Evolutionary conservation across 345 rosid species (phyloP).

Genomic region (Abelmoschus esculentus): DNA sequence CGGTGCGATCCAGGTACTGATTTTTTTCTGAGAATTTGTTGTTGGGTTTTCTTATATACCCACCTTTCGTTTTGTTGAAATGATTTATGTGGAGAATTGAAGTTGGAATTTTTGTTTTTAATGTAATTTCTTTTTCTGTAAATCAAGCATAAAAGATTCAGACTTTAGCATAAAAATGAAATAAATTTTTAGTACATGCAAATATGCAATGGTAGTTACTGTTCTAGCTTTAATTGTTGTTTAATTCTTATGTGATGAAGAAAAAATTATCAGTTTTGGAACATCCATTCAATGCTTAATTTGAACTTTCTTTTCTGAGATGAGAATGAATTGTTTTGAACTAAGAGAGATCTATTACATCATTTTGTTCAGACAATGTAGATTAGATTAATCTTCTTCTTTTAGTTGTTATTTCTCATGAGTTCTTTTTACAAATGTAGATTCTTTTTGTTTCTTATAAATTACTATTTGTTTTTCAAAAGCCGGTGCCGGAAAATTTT

Average conservation of each 20-base stretch:
- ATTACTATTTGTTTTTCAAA: too few species aligned
- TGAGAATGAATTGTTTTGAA: too few species aligned
- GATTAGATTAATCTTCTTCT: background rate
- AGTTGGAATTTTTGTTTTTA: too few species aligned
- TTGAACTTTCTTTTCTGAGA: background rate
- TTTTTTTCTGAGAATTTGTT: too few species aligned
- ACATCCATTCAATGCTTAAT: background rate
- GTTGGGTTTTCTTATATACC: conserved; percentile 5
- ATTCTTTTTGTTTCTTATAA: background rate
- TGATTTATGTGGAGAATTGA: background rate
- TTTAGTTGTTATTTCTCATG: background rate
- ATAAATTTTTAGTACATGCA: background rate
- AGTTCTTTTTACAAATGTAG: background rate
- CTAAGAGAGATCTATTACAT: background rate
- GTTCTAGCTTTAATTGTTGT: background rate
- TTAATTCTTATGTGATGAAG: background rate
- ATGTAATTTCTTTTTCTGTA: too few species aligned
- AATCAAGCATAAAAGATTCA: background rate
- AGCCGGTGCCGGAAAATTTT: too few species aligned
- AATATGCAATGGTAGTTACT: background rate
- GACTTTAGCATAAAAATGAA: background rate
- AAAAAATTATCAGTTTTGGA: background rate
- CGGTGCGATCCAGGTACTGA: conserved; percentile 71
- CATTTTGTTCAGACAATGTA: background rate
- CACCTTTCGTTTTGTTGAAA: background rate